Conservation (phyloP, 2,329 filamentous ascomycete genomes). For the Apiospora aurea region DNA sequence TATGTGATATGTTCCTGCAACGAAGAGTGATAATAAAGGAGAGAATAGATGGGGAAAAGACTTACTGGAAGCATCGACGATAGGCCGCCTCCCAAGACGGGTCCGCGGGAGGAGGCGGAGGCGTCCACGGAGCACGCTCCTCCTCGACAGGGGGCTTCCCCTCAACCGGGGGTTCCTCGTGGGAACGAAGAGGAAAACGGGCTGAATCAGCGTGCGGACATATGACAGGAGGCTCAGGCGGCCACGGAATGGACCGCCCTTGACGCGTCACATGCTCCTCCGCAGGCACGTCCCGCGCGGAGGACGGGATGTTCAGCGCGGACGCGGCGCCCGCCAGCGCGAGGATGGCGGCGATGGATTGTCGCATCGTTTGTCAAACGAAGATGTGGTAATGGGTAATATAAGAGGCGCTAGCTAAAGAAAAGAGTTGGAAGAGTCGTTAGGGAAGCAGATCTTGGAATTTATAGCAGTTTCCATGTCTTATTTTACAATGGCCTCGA, state of each 20-base stretch:
- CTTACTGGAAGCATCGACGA: slow-evolving; percentile 10
- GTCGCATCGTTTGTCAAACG: neutral
- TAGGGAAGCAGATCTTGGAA: neutral
- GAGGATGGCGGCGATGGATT: neutral
- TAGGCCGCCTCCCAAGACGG: neutral
- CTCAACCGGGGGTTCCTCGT: neutral
- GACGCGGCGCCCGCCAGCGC: neutral
- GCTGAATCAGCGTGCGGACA: too few relatives aligned
- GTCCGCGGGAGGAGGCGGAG: neutral
- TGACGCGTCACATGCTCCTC: too few relatives aligned
- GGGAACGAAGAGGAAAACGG: neutral
- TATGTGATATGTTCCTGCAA: too few relatives aligned
- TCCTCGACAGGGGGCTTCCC: neutral
- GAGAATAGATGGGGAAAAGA: neutral
- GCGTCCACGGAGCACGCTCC: neutral
- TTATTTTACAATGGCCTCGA: neutral
- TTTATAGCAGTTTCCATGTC: neutral
- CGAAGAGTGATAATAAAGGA: neutral
- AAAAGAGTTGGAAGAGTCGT: neutral
- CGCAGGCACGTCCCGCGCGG: too few relatives aligned
- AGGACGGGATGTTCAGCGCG: neutral
- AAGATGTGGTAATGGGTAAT: neutral
- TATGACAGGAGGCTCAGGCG: too few relatives aligned
- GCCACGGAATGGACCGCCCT: too few relatives aligned
- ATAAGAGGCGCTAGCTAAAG: neutral